phyloP scores from a whole-genome alignment of 345 rosid genomes.

The Isatis tinctoria region DNA sequence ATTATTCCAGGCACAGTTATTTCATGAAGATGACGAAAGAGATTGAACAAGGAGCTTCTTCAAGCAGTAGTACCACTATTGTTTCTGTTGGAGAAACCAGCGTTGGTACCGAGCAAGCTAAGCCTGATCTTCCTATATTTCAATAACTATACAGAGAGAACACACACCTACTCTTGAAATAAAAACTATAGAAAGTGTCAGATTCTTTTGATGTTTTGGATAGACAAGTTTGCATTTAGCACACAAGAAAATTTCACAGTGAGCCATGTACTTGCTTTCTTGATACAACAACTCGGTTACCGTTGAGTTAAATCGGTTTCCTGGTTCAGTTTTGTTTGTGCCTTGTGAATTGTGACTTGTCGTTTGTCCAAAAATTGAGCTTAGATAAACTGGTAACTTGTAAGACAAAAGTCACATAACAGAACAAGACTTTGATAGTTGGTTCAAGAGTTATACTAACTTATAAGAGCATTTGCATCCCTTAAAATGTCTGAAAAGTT shows the following conservation, averaged over 20 bases:
- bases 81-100: slow-evolving; percentile 46
- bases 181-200: slow-evolving; percentile 16
- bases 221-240: not conserved
- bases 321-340: not conserved
- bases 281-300: not conserved
- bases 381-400: not conserved
- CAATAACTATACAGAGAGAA: slow-evolving; percentile 23
- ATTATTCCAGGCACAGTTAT: slow-evolving; percentile 66
- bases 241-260: not conserved
- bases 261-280: slow-evolving; percentile 18
- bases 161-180: slow-evolving; percentile 15
- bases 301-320: slow-evolving; percentile 1
- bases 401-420: not conserved
- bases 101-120: slow-evolving; percentile 36
- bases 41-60: slow-evolving; percentile 48
- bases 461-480: no score
- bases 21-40: slow-evolving; percentile 75
- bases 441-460: no score
- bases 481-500: no score
- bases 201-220: slow-evolving; percentile 14
- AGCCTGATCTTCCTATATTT: slow-evolving; percentile 74
- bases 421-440: not conserved
- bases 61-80: slow-evolving; percentile 31
- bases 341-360: not conserved
- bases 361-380: not conserved